Conservation (phyloP, 1,284 basidiomycete species). For the Coniferiporia weirii region DNA sequence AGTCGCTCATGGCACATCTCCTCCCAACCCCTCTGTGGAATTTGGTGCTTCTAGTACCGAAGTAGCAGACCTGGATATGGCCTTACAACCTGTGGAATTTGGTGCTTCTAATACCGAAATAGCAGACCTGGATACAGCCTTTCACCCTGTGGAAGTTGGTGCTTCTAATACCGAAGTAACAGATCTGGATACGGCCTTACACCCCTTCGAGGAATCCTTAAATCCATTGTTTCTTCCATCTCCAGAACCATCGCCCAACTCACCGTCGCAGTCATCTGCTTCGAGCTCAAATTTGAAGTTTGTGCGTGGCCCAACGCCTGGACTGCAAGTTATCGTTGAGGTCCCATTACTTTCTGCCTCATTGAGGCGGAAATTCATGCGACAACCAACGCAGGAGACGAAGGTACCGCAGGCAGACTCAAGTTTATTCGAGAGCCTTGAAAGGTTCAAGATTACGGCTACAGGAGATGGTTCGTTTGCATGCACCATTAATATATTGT, state of each 20-base stretch:
- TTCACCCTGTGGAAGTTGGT: too few relatives aligned
- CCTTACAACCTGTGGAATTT: too few relatives aligned
- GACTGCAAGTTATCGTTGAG: constrained; percentile 5
- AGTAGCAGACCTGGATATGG: too few relatives aligned
- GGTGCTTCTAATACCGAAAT: too few relatives aligned
- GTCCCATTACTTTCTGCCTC: constrained; percentile 1
- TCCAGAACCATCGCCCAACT: background rate
- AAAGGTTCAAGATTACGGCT: background rate
- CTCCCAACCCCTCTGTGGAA: too few relatives aligned
- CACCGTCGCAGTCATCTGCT: background rate
- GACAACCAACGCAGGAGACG: background rate
- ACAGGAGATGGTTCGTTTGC: constrained; percentile 16
- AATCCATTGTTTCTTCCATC: constrained; percentile 15
- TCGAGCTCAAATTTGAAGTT: background rate
- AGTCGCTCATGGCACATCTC: background rate
- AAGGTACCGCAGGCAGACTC: background rate
- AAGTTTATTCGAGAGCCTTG: background rate
- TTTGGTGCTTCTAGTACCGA: too few relatives aligned
- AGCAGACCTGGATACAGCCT: too few relatives aligned
- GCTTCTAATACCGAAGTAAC: background rate
- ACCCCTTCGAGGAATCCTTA: background rate
- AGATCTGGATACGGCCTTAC: background rate
- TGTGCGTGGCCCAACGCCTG: background rate
- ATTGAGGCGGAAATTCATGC: background rate
- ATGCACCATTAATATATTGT: too few relatives aligned